Percentiles rank a stretch among this genome's conserved stretches.
phyloP scores from a whole-genome alignment of 768 basidiomycete species.

The Rhodotorula toruloides region DNA sequence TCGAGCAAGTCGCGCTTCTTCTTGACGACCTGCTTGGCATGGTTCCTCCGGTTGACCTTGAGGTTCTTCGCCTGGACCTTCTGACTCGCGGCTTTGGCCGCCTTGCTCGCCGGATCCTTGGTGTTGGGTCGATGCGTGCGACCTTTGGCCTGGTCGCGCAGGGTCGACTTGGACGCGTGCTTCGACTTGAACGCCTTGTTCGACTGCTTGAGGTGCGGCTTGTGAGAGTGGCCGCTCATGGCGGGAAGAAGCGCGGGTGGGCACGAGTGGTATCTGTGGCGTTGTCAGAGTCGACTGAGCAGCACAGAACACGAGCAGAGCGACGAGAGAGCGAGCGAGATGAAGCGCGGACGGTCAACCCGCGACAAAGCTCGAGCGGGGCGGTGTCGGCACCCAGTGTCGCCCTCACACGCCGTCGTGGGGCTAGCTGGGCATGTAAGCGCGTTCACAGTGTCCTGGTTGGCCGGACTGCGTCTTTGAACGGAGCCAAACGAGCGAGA shows the following conservation, averaged over 20 bases:
- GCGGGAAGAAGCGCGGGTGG: too few species aligned
- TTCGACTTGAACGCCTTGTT: conserved; percentile 92
- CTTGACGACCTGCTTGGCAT: conserved; percentile 73
- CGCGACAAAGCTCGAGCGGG: too few species aligned
- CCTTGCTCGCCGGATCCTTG: conserved; percentile 27
- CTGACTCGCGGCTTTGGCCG: conserved; percentile 37
- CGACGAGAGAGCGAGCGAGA: too few species aligned
- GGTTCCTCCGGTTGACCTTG: conserved; percentile 72
- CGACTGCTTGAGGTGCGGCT: conserved; percentile 82
- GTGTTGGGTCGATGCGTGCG: conserved; percentile 41
- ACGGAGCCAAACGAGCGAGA: too few species aligned
- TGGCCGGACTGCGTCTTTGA: too few species aligned
- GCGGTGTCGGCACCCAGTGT: too few species aligned
- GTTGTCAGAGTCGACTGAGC: neutral
- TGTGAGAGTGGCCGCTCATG: conserved; percentile 56
- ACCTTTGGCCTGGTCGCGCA: conserved; percentile 60
- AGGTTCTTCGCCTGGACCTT: conserved; percentile 56
- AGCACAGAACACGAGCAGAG: too few species aligned
- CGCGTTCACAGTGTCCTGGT: too few species aligned
- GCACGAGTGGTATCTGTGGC: neutral
- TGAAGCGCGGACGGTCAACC: too few species aligned
- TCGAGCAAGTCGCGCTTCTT: conserved; percentile 65
- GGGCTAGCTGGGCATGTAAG: too few species aligned
- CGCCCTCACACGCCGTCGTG: too few species aligned
- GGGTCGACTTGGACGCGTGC: conserved; percentile 64